Base-by-base conservation (phyloP, 768 basidiomycete genomes). In the Filobasidium wieringae region DNA sequence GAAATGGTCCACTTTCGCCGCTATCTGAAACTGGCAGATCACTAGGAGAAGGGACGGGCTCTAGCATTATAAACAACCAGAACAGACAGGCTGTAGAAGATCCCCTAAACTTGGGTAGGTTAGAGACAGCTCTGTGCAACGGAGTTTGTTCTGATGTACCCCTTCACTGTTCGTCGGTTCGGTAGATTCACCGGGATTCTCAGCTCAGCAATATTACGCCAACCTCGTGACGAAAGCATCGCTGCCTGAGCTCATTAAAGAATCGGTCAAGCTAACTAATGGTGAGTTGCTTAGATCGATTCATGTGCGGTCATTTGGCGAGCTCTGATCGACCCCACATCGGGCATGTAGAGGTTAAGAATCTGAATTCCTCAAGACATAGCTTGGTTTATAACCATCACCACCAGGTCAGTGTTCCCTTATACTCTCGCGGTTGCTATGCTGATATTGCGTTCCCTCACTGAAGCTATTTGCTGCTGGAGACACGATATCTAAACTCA, bases 361-460 rank as follows among this genome's bases (percentile, higher is more conserved):
- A 69, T 45, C 54, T 73, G 51, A 65, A 70, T 51, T 63, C 65
- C 6, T 70, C 69, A 3, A 37, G 69, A 29, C 67, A 73, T 61
- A 60, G 61, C 36, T 55, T 73, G 9, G 72, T 73, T 2, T 73
- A 73, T 58, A 70, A 73, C 31, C 72, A 73, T 52, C 72, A 73
- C 60, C 68, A 73, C 49, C 70, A 73, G 59, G 71, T 69, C 49
- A 14, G 64, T 58, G 17, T 51, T 26, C 17, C 14, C 32, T 29
- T n/a, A 24, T 7, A 30, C 36, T 45, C 17, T 40, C 30, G 19
- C 26, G 19, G 7, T 37, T 24, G 34, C 30, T 19, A 4, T 19
- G 5, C 19, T 49, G 29, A 33, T 19, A 24, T 50, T 1, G 37
- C n/a, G n/a, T 17, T 7, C n/a, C 17, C 1, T 14, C 26, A 17